Percentiles rank a stretch among this genome's conserved stretches.
Evolutionary conservation across 2,329 filamentous ascomycete genomes (phyloP).

Genomic region (Periglandula ipomoeae): DNA sequence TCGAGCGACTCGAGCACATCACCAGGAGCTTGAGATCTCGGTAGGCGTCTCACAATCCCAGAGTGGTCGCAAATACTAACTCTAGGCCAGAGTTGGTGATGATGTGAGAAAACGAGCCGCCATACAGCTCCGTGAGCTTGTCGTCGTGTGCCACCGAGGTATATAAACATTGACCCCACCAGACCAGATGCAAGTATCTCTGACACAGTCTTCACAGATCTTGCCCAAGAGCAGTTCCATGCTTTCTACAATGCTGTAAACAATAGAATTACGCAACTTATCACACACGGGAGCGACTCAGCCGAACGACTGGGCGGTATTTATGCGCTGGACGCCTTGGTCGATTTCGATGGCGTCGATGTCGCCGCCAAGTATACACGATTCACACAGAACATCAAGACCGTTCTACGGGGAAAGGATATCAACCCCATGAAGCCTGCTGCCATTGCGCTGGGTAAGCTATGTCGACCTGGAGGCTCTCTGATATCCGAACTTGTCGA

Average conservation of each 20-base stretch:
- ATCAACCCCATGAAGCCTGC: slow-evolving; percentile 84
- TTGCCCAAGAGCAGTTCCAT: slow-evolving; percentile 69
- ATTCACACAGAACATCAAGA: slow-evolving; percentile 84
- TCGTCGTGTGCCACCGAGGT: slow-evolving; percentile 48
- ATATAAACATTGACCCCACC: slow-evolving; percentile 1
- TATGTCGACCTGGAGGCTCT: slow-evolving; percentile 87
- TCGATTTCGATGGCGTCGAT: slow-evolving; percentile 95
- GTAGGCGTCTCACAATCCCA: slow-evolving; percentile 24
- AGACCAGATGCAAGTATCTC: not conserved
- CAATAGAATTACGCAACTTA: slow-evolving; percentile 52
- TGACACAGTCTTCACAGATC: slow-evolving; percentile 41
- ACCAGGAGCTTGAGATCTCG: slow-evolving; percentile 47
- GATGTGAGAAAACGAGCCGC: slow-evolving; percentile 45
- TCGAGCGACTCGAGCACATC: slow-evolving; percentile 46
- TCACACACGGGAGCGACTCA: slow-evolving; percentile 77
- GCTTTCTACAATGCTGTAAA: slow-evolving; percentile 48
- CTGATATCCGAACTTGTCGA: slow-evolving; percentile 94
- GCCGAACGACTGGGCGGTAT: slow-evolving; percentile 87
- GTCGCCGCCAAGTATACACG: slow-evolving; percentile 87
- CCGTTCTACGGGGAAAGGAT: slow-evolving; percentile 82
- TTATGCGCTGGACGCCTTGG: slow-evolving; percentile 81
- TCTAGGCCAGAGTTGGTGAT: slow-evolving; percentile 27
- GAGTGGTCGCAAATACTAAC: slow-evolving; percentile 10
- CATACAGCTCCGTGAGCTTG: slow-evolving; percentile 44
- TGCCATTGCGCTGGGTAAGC: slow-evolving; percentile 77